Evolutionary conservation across 176 grass and related monocot genomes (phyloP), one percentile per base, ranked within the genome.

Genomic region (Phoenix roebelenii): DNA sequence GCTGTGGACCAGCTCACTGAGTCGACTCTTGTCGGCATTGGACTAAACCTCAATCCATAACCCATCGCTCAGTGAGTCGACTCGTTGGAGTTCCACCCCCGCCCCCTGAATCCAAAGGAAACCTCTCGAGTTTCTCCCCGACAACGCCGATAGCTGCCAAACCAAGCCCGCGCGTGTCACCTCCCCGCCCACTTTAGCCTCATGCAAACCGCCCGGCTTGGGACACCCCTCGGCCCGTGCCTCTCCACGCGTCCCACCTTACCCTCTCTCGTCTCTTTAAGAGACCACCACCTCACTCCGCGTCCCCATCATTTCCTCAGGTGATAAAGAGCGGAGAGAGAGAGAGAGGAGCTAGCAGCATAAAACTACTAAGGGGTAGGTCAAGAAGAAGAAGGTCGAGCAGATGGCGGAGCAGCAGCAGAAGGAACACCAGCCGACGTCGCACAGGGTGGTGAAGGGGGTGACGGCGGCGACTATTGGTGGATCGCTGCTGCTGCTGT

Each of bases 401-500:
- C 20, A 25, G 68, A 65, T 48, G 59, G 74, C 16, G 55, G 52
- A 55, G 52, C 50, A 3, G 59, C 73, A 86, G 54, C 66, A 86
- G 20, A 20, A 20, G 20, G 20, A 20, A 20, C 20, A 20, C 20
- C 20, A 20, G 3, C 26, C 29, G 39, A 18, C 9, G 61, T 22
- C 29, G 3, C 30, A 48, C 19, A 85, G 72, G 30, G 80, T 81
- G 1, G 44, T 87, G 54, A 96, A 87, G 83, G 79, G 80, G 0
- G 66, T 79, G 51, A 77, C 77, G 5, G 86, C 91, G 4, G 91
- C 86, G 39, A 71, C 72, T 7, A 60, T 67, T 4, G 86, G 83
- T 6, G 83, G 77, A 15, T 87, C 80, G 52, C 69, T 90, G 91
- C 78, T 96, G 67, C 65, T 90, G 60, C 72, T 96, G 18, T 87